Conservation (phyloP, 345 rosid species). For the Atalantia buxifolia region DNA sequence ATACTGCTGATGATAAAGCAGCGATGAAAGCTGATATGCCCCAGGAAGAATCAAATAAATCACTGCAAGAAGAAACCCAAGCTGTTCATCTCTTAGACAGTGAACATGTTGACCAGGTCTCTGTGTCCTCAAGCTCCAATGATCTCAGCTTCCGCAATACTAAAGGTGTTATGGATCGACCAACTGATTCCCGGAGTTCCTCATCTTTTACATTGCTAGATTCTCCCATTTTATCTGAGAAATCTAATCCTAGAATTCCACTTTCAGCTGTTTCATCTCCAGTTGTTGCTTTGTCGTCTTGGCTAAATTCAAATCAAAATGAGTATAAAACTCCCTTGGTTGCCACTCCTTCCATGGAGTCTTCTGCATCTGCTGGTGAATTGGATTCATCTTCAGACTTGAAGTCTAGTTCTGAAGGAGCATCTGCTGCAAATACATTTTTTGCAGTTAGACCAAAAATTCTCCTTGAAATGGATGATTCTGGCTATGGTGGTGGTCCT, state of each 20-base stretch:
- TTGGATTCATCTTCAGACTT: slow-evolving; percentile 65
- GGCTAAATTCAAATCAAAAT: slow-evolving; percentile 60
- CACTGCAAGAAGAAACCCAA: slow-evolving; percentile 40
- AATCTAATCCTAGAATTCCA: slow-evolving; percentile 59
- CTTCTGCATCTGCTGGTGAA: slow-evolving; percentile 57
- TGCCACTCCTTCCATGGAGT: slow-evolving; percentile 64
- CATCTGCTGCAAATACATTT: slow-evolving; percentile 46
- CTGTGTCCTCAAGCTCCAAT: slow-evolving; percentile 53
- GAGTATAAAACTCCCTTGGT: slow-evolving; percentile 51
- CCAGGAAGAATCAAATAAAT: slow-evolving; percentile 47
- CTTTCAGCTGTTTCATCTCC: slow-evolving; percentile 61
- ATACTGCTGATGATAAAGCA: slow-evolving; percentile 43
- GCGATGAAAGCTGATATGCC: slow-evolving; percentile 35
- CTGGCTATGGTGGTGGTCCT: slow-evolving; percentile 98
- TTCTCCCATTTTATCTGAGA: slow-evolving; percentile 86
- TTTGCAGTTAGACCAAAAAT: slow-evolving; percentile 63
- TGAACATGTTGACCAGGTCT: slow-evolving; percentile 45
- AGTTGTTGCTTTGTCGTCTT: slow-evolving; percentile 74
- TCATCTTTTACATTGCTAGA: slow-evolving; percentile 49
- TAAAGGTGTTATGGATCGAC: slow-evolving; percentile 38
- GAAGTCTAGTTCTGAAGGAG: slow-evolving; percentile 60
- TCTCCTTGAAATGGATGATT: slow-evolving; percentile 86
- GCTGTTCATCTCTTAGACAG: slow-evolving; percentile 43
- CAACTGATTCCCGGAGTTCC: slow-evolving; percentile 65
- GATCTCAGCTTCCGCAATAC: slow-evolving; percentile 39